Conservation (phyloP, 192 early-diverging fungal genomes). For the Gryganskiella cystojenkinii region DNA sequence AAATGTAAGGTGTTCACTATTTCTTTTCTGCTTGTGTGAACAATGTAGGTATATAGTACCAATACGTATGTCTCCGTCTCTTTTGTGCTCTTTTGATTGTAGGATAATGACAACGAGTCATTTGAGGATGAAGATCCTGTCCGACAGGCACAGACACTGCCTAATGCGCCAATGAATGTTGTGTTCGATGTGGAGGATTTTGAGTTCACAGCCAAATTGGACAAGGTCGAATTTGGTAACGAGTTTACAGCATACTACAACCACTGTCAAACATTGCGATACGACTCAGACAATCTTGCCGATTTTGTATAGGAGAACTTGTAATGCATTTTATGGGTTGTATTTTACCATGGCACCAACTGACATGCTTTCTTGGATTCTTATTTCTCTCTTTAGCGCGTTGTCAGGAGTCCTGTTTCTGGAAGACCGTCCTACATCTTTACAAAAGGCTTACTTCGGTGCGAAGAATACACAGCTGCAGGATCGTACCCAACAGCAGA, state of each 20-base stretch:
- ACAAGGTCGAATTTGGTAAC: not conserved
- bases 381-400: not conserved
- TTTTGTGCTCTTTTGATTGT: not conserved
- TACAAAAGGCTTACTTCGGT: conserved; percentile 1
- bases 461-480: not conserved
- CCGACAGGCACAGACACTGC: not conserved
- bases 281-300: not conserved
- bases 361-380: not conserved
- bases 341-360: not conserved
- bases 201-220: not conserved
- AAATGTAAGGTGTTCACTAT: not conserved
- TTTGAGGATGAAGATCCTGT: not conserved
- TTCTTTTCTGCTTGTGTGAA: not conserved
- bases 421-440: conserved; percentile 1
- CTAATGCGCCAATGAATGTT: conserved; percentile 1
- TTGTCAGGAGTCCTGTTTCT: conserved; percentile 5
- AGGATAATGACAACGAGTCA: not conserved
- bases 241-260: not conserved
- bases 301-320: conserved; percentile 1
- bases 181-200: not conserved
- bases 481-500: not conserved
- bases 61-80: no score
- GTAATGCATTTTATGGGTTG: not conserved
- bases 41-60: not conserved
- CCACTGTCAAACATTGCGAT: not conserved